Evolutionary conservation across 345 rosid genomes (phyloP).

Genomic region (Aquilaria malaccensis): DNA sequence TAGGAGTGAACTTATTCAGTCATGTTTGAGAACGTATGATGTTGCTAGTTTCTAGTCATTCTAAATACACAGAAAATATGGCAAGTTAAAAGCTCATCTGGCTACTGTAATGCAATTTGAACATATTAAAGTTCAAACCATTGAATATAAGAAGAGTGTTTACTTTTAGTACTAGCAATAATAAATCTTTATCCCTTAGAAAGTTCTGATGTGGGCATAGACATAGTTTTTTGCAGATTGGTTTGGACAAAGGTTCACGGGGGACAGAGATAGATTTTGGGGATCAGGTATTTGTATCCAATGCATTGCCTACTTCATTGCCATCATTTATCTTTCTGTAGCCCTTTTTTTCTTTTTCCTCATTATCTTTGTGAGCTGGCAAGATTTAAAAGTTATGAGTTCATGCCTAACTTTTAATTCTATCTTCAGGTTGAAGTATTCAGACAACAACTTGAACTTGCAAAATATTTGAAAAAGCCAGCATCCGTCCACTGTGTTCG

Average conservation of each 20-base stretch:
- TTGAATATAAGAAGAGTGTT: too few relatives aligned
- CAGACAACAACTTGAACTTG: conserved; percentile 74
- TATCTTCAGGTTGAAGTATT: conserved; percentile 55
- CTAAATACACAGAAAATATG: too few relatives aligned
- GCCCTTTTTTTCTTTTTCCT: neutral
- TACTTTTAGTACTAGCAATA: too few relatives aligned
- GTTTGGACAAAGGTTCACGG: conserved; percentile 84
- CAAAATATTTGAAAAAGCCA: conserved; percentile 71
- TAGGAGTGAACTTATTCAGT: too few relatives aligned
- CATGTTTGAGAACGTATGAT: too few relatives aligned
- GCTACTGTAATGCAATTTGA: too few relatives aligned
- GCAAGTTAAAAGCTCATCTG: too few relatives aligned
- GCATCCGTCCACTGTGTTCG: conserved; percentile 87
- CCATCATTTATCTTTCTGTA: neutral
- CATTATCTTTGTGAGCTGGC: neutral
- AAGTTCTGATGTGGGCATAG: neutral
- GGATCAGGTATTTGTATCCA: conserved; percentile 48
- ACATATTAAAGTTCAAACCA: too few relatives aligned
- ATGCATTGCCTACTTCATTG: neutral
- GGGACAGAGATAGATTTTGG: conserved; percentile 68
- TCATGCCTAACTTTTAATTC: neutral
- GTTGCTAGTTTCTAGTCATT: too few relatives aligned
- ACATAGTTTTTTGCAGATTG: conserved; percentile 41
- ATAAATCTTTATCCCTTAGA: too few relatives aligned
- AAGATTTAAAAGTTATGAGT: neutral